A percentile compares a stretch with the other conserved stretches of the same genome.
Conservation (phyloP, 768 basidiomycete genomes). For the Leccinum subtestaceum region DNA sequence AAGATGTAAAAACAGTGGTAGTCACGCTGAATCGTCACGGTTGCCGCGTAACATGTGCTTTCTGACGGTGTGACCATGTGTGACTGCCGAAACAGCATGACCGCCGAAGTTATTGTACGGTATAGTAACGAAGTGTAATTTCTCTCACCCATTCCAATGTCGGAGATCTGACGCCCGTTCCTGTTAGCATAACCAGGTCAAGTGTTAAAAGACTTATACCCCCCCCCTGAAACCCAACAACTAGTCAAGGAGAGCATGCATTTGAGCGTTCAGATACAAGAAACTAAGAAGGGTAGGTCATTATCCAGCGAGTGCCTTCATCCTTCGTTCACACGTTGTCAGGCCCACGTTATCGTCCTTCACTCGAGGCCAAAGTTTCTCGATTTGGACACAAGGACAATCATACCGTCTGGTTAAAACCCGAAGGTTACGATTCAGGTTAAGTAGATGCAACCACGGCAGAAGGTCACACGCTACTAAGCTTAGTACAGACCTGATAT, state of each 20-base stretch:
- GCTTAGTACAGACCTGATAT: conserved; percentile 63
- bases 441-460: background rate
- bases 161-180: background rate
- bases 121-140: conserved; percentile 61
- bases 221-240: conserved; percentile 61
- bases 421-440: conserved; percentile 90
- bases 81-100: no score
- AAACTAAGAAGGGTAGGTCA: conserved; percentile 73
- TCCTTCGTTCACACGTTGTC: background rate
- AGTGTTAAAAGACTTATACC: conserved; percentile 72
- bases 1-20: no score
- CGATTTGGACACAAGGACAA: conserved; percentile 69
- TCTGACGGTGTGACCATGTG: no score
- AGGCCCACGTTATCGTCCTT: conserved; percentile 93
- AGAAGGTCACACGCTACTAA: background rate
- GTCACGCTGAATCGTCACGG: no score
- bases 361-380: conserved; percentile 81
- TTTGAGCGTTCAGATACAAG: conserved; percentile 80
- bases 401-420: conserved; percentile 87
- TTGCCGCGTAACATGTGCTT: no score
- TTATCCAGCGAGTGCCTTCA: background rate
- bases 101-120: conserved; percentile 7
- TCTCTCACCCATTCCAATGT: background rate
- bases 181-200: conserved; percentile 66
- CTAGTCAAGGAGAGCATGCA: conserved; percentile 74